Base-by-base conservation (phyloP, 352 stramenopile species). In the Phytophthora litchii region DNA sequence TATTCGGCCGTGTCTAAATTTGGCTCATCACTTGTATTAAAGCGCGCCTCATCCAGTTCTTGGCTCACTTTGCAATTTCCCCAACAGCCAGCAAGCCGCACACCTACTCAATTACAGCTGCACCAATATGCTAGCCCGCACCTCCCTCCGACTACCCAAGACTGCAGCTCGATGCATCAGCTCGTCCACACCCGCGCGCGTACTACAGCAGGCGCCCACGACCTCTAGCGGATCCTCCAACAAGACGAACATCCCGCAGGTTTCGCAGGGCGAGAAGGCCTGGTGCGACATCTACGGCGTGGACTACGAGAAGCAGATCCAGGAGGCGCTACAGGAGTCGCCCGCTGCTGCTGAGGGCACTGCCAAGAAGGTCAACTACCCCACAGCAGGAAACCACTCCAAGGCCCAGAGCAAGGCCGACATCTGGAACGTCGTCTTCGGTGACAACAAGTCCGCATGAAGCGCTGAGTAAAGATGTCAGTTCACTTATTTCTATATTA, bases 281-380 rank as follows among this genome's bases (percentile, higher is more conserved):
- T 91, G 81, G 81, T 89, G 77, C 62, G 79, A 91, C 54, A 74
- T 91, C 40, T 91, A 91, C 52, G 81, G 81, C 21, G 72, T 91
- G 14, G 77, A 91, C 79, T 89, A 91, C 62, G 69, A 85, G 53
- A 71, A 81, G 54, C 70, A 89, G 69, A 59, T 91, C 14, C 61
- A 77, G 37, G 77, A 91, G 25, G 75, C 81, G 17, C 67, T 88
- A 40, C 60, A 84, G 0, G 81, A 91, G 36, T 58, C 74, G 13
- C 81, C 81, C 14, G 52, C 49, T 23, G 52, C 37, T 2, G 31
- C 56, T 5, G 20, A 58, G 17, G 35, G 47, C 25, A 21, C 46
- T 6, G 8, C 58, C 13, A 74, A 70, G 51, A 50, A 68, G 12
- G 60, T 78, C 8, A 74, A 68, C 48, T 66, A 81, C 38, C 29